phyloP scores from a whole-genome alignment of 1,139 yeast genomes.

The Taphrina pruni region DNA sequence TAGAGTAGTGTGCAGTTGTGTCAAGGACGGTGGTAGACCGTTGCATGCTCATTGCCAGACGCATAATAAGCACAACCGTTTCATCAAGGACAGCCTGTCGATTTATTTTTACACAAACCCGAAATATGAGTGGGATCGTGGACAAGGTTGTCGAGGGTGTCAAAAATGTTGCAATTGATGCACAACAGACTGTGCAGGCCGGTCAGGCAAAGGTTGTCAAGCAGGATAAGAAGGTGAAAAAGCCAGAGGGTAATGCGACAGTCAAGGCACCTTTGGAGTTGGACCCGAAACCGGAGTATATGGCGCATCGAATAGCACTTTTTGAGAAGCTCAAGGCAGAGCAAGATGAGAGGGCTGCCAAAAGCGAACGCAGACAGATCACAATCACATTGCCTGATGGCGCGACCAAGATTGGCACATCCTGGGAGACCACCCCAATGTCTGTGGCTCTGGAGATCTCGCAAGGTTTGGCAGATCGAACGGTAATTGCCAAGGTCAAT shows the following conservation, averaged over 20 bases:
- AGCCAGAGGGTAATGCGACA: conserved; percentile 16
- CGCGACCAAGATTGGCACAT: conserved; percentile 70
- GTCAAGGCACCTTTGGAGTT: conserved; percentile 38
- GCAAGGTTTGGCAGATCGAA: conserved; percentile 84
- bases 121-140: conserved; percentile 46
- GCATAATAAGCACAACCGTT: neutral
- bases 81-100: neutral
- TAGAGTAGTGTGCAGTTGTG: neutral
- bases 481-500: conserved; percentile 87
- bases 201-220: conserved; percentile 21
- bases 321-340: conserved; percentile 82
- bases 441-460: conserved; percentile 84
- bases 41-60: conserved; percentile 41
- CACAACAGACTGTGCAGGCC: conserved; percentile 17
- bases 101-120: neutral
- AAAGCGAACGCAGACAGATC: conserved; percentile 63
- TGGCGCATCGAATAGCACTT: conserved; percentile 75
- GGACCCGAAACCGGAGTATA: conserved; percentile 78
- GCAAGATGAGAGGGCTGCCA: conserved; percentile 67
- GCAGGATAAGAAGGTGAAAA: conserved; percentile 39
- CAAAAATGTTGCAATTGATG: conserved; percentile 56
- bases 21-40: neutral
- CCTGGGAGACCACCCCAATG: conserved; percentile 91
- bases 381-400: conserved; percentile 89
- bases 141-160: conserved; percentile 66